Evolutionary conservation across 1,139 yeast species (phyloP), one percentile per base, ranked within the genome.

Genomic region (Yamadazyma dushanensis): DNA sequence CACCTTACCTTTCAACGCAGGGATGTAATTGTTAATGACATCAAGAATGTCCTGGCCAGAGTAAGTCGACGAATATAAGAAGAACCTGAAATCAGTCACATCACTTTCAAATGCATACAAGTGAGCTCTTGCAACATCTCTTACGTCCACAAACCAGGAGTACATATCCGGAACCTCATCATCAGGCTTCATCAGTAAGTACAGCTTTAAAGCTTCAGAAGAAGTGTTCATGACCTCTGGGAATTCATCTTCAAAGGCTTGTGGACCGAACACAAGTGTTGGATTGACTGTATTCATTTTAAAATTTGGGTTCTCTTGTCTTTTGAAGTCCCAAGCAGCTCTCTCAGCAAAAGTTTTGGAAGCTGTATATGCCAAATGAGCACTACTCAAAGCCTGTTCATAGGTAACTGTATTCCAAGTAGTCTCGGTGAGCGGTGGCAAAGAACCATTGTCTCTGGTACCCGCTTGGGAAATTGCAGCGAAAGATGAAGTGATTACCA

Each of bases 51-150:
- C 57, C 45, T 71, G 76, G 32, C 56, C 51, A 32, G 59, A 51
- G 39, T 61, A 66, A 38, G 57, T 59, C 6, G 61, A 64, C 19
- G 55, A 54, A 22, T 61, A 53, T 44, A 70, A 52, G 36, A 72
- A 63, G 38, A 66, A 59, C 32, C 82, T 62, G 47, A 68, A 59
- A 11, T 47, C 39, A 13, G 45, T 46, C 5, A 38, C 39, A 22
- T 49, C 53, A 24, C 46, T 49, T 41, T 66, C 66, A 40, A 74
- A 55, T 1, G 74, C 74, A 26, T 51, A 45, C 8, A 76, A 51
- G 49, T 76, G 83, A 9, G 78, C 78, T 40, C 49, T 53, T 4
- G 81, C 79, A 5, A 73, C 71, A 47, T 77, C 80, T 36, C 81
- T 61, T 1, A 77, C 82, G 47, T 77, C 80, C 27, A 70, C 61